These are phyloP conservation scores for Pseudogymnoascus sp. DNA, from an alignment of 2,329 filamentous ascomycete species.

Conservation along the genomic window DNA sequence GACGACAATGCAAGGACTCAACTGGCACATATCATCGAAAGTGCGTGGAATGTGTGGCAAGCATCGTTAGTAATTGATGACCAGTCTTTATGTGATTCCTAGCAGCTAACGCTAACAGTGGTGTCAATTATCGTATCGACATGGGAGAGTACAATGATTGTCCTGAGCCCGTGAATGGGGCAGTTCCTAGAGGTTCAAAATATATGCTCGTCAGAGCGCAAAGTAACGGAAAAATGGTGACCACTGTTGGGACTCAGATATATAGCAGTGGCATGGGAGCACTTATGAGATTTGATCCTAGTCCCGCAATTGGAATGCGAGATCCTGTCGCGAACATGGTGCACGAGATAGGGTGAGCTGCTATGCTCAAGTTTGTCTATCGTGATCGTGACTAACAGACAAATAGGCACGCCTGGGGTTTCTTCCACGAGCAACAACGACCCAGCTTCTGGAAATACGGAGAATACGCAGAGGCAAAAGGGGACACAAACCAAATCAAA, in stretches of 20 bases:
- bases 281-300: background rate
- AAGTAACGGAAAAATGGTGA: background rate
- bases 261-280: background rate
- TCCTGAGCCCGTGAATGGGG: background rate
- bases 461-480: background rate
- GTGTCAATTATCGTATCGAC: slow-evolving; percentile 1
- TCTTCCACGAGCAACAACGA: slow-evolving; percentile 9
- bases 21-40: background rate
- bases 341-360: slow-evolving; percentile 6
- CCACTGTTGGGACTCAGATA: background rate
- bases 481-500: background rate
- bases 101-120: background rate
- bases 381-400: background rate
- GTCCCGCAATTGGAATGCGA: background rate
- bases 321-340: slow-evolving; percentile 9
- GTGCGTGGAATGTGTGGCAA: background rate
- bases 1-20: background rate
- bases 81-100: background rate
- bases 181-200: background rate
- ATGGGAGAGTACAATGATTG: slow-evolving; percentile 8
- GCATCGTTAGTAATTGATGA: background rate
- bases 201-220: background rate
- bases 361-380: background rate
- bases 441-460: background rate
- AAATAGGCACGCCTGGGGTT: slow-evolving; percentile 6